Conservation (phyloP, 345 rosid genomes). For the Corymbia maculata region DNA sequence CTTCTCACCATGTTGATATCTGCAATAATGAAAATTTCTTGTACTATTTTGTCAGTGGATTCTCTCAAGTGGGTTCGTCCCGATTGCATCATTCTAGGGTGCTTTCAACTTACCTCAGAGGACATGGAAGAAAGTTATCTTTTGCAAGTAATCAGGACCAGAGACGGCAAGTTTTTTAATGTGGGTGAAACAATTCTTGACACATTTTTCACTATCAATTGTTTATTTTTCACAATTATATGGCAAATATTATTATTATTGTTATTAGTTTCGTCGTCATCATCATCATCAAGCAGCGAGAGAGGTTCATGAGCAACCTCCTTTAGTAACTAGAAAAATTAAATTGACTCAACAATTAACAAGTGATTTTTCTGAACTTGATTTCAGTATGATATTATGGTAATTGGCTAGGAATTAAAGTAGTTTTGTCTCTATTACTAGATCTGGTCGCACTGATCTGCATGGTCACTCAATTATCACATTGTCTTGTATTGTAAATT, state of each 20-base stretch:
- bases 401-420: neutral
- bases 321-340: neutral
- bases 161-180: slow-evolving; percentile 53
- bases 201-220: neutral
- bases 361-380: neutral
- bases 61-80: slow-evolving; percentile 72
- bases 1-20: neutral
- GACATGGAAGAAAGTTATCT: slow-evolving; percentile 68
- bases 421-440: neutral
- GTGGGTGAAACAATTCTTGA: slow-evolving; percentile 29
- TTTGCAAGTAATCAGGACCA: slow-evolving; percentile 69
- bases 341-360: neutral
- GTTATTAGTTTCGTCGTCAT: too few species aligned
- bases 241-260: neutral
- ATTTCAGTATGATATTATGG: neutral
- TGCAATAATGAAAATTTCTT: neutral
- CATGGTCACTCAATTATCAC: neutral
- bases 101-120: slow-evolving; percentile 52
- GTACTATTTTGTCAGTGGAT: slow-evolving; percentile 62
- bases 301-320: neutral
- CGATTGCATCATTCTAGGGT: slow-evolving; percentile 71
- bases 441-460: neutral
- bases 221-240: neutral
- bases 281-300: neutral
- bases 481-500: neutral